phyloP scores from a whole-genome alignment of 371 early-diverging fungal genomes.

The Sporodiniella umbellata region DNA sequence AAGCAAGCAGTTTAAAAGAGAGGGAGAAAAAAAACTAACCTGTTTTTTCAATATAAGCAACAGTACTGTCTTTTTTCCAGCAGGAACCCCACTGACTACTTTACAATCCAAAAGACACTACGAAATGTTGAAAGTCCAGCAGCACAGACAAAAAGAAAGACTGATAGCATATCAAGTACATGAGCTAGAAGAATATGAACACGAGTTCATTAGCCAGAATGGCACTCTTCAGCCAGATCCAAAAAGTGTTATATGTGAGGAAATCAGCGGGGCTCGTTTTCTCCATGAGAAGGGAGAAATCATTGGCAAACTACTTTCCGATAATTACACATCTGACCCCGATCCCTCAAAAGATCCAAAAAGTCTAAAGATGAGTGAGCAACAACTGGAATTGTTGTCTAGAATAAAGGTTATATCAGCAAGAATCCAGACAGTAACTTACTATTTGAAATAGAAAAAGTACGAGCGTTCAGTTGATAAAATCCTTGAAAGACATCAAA shows the following conservation, averaged over 20 bases:
- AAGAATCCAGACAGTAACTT: neutral
- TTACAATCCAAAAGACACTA: neutral
- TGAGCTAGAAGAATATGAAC: constrained; percentile 7
- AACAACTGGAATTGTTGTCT: neutral
- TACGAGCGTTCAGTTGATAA: neutral
- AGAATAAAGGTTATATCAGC: neutral
- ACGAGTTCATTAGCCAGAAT: constrained; percentile 2
- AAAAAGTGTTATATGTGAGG: constrained; percentile 3
- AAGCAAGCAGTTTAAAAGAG: neutral
- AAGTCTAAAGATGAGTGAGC: neutral
- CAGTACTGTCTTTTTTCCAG: constrained; percentile 5
- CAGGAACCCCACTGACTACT: constrained; percentile 7
- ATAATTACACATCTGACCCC: neutral
- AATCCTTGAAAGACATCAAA: neutral
- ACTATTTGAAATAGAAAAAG: neutral
- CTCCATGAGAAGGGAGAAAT: neutral
- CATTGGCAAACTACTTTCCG: neutral
- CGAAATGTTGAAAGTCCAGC: neutral
- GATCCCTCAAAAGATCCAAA: neutral
- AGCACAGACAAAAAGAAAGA: constrained; percentile 6
- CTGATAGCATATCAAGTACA: constrained; percentile 1
- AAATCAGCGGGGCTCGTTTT: constrained; percentile 7
- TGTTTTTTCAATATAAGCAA: neutral
- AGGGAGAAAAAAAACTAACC: neutral
- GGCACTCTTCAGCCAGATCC: neutral